Base-by-base conservation (phyloP, 2,329 filamentous ascomycete species). In the Parasarocladium wereldwijsianum region DNA sequence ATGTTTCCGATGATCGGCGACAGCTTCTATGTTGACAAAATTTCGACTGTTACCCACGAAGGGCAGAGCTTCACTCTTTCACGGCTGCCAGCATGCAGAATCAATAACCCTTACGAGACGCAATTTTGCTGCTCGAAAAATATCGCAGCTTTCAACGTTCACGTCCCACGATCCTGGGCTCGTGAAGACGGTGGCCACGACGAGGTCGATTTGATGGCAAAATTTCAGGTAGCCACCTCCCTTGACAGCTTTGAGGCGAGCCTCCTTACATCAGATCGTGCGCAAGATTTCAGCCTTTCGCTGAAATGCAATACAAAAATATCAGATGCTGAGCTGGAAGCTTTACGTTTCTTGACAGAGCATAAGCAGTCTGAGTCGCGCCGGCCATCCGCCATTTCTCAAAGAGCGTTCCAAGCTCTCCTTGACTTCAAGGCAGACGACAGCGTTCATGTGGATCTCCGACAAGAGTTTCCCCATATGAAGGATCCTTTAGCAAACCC, bases 201-300 rank as follows among this genome's bases (percentile, higher is more conserved):
- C 2, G 41, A 51, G 8, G 13, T 50, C 45, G 29, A 80, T 59
- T 48, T 79, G 60, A 54, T 78, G 73, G 32, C 67, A 52, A 60
- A 73, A 63, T 53, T 79, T 70, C 58, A 75, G 64, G 46, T 74
- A 64, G 45, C 68, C 62, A 11, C 66, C 60, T 0, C 34, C 4
- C 38, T 48, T 0, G 35, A 40, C 2, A 38, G 47, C 6, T 29
- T 43, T 5, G 5, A 20, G 3, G 34, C 21, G 5, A 30, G 49
- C 1, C 26, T n/a, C 1, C 6, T 49, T 19, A 41, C 1, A 4
- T 28, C 0, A 40, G 35, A 1, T 24, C n/a, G n/a, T n/a, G n/a
- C 26, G 2, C 45, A 47, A 10, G 31, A 38, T 0, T 37, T 54
- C 5, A 40, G 26, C 3, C 49, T 54, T 3, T 31, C 33, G 0